Evolutionary conservation across 179 eudicot species (phyloP), one percentile per base, ranked within the genome.

Genomic region (Actinidia polygama): DNA sequence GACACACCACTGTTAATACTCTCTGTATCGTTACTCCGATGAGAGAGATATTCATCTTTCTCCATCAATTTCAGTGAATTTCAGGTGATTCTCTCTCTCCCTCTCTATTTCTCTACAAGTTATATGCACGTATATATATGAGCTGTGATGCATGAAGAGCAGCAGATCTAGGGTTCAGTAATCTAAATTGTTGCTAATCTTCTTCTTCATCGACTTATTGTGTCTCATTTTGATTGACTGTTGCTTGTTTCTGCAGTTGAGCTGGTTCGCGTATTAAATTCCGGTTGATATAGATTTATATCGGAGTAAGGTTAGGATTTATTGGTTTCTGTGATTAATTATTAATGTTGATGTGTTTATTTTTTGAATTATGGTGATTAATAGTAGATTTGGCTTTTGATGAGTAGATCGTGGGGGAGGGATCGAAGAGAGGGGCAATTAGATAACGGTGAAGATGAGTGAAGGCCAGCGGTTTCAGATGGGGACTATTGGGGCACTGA

Each of bases 401-500:
- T 21, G 68, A 80, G 67, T 74, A 84, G 79, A 24, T 51, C 73
- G 61, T 64, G 80, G 73, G 83, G 70, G 50, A 73, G 75, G 59
- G 57, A 63, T 44, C 10, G 54, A 10, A 67, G 73, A 80, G 36
- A 61, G 62, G 47, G 14, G 59, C 36, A 74, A 18, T 47, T 12
- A 19, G 30, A 30, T 58, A 50, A 49, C 18, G 18, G 79, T 44
- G 82, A 89, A 87, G 83, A 92, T 92, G 95, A 86, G 91, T 21
- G 95, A 92, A 21, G 83, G 85, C 82, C 88, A 86, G 84, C 77
- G 90, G 83, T 90, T 88, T 84, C 95, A 92, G 84, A 84, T 92
- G 63, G 93, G 92, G 49, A 92, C 95, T 15, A 78, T 90, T 64
- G 95, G 95, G 23, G 95, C 95, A 44, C 81, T 92, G 82, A 72